Evolutionary conservation across 345 rosid species (phyloP).

Genomic region (Zanthoxylum bungeanum): DNA sequence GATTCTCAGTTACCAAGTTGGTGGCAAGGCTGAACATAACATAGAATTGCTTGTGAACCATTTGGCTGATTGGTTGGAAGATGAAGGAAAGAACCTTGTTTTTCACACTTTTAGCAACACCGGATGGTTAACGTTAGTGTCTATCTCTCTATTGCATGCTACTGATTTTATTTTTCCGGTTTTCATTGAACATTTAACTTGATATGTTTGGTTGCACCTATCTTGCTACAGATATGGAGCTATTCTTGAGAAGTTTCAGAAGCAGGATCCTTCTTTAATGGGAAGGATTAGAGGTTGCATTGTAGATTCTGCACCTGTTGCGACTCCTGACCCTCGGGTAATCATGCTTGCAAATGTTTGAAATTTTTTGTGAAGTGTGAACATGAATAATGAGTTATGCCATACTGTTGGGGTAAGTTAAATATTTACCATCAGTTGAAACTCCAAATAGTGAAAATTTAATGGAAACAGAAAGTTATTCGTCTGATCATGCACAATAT

Average conservation of each 20-base stretch:
- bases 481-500: neutral
- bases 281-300: slow-evolving; percentile 83
- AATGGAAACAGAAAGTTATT: neutral
- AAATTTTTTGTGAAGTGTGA: too few species aligned
- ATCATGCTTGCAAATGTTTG: slow-evolving; percentile 12
- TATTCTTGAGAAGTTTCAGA: slow-evolving; percentile 81
- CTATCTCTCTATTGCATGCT: slow-evolving; percentile 3
- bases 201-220: slow-evolving; percentile 3
- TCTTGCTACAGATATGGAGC: slow-evolving; percentile 76
- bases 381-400: neutral
- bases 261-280: slow-evolving; percentile 63
- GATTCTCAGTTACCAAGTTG: slow-evolving; percentile 79
- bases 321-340: slow-evolving; percentile 94
- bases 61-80: slow-evolving; percentile 92
- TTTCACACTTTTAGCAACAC: slow-evolving; percentile 99
- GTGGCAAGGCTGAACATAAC: slow-evolving; percentile 88
- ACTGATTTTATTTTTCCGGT: neutral
- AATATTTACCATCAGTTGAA: neutral
- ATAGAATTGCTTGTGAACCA: slow-evolving; percentile 79
- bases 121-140: slow-evolving; percentile 90
- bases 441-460: neutral
- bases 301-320: slow-evolving; percentile 98
- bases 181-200: slow-evolving; percentile 11
- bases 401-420: neutral
- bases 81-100: slow-evolving; percentile 77